Percentiles rank a stretch among this genome's conserved stretches.
phyloP scores from a whole-genome alignment of 805 yeast species.

The Ogataea saltuana region DNA sequence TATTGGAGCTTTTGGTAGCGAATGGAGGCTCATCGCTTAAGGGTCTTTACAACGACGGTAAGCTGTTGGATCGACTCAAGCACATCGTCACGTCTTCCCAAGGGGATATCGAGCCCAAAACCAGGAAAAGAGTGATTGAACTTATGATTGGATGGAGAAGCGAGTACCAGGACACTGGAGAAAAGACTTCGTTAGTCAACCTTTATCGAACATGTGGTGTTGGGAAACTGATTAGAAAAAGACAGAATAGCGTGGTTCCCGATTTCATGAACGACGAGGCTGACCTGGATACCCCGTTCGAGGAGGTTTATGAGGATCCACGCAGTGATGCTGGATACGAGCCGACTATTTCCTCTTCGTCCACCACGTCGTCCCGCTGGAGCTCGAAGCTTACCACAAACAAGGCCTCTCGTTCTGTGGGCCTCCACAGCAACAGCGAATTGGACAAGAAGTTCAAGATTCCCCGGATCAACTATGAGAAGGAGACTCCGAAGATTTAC shows the following conservation, averaged over 20 bases:
- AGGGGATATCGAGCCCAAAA: conserved; percentile 39
- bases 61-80: conserved; percentile 62
- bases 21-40: conserved; percentile 48
- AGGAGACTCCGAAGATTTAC: conserved; percentile 73
- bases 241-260: conserved; percentile 26
- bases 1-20: conserved; percentile 60
- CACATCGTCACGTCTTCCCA: conserved; percentile 42
- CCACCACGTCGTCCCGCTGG: conserved; percentile 10
- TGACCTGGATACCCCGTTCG: conserved; percentile 41
- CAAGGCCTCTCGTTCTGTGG: neutral
- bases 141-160: conserved; percentile 69
- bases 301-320: conserved; percentile 31
- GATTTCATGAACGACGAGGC: conserved; percentile 57
- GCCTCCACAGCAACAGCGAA: conserved; percentile 32
- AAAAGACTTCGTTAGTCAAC: conserved; percentile 48
- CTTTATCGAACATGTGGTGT: conserved; percentile 49
- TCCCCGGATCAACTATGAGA: conserved; percentile 65
- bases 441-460: conserved; percentile 55
- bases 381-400: conserved; percentile 1
- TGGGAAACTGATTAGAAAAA: conserved; percentile 11
- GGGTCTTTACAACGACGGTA: conserved; percentile 64
- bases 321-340: conserved; percentile 29
- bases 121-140: conserved; percentile 48
- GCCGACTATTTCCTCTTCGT: conserved; percentile 11
- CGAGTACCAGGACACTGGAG: conserved; percentile 51